phyloP scores from a whole-genome alignment of 768 basidiomycete species.

The Phlebiopsis flavidoalba region DNA sequence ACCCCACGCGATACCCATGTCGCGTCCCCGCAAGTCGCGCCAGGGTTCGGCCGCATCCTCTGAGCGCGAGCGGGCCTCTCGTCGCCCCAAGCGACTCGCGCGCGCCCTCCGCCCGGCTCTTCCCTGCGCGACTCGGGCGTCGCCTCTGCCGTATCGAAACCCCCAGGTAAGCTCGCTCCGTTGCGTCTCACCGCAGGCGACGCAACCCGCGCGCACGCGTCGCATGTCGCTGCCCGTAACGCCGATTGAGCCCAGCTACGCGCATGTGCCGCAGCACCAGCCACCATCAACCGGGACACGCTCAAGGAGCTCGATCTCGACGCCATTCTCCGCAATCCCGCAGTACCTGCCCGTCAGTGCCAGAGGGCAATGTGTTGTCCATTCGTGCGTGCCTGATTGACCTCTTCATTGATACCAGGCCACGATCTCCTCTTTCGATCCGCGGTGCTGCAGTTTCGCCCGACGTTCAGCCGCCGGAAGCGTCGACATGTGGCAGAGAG shows the following conservation, averaged over 20 bases:
- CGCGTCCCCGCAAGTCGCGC: constrained; percentile 16
- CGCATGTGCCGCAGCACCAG: constrained; percentile 60
- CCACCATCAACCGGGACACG: constrained; percentile 80
- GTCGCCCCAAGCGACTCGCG: constrained; percentile 21
- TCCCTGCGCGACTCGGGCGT: constrained; percentile 27
- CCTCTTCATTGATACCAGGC: constrained; percentile 37
- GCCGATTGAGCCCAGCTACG: constrained; percentile 37
- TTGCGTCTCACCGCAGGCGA: constrained; percentile 16
- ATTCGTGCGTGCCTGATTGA: constrained; percentile 14
- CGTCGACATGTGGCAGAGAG: constrained; percentile 64
- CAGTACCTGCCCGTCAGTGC: constrained; percentile 86
- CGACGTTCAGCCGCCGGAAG: constrained; percentile 70
- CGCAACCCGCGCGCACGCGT: constrained; percentile 15
- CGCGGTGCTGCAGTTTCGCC: constrained; percentile 78
- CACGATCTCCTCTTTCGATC: constrained; percentile 90
- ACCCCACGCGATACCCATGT: constrained; percentile 15
- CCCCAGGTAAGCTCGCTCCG: constrained; percentile 17
- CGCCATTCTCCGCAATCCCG: constrained; percentile 81
- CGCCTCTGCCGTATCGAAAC: constrained; percentile 24
- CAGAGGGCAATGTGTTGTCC: constrained; percentile 4
- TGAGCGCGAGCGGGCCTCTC: constrained; percentile 9
- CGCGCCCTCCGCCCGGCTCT: constrained; percentile 27
- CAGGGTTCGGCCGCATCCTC: constrained; percentile 10
- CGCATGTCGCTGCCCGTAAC: constrained; percentile 26
- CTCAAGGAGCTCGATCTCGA: constrained; percentile 82